phyloP scores from a whole-genome alignment of 345 rosid species.

The Lepidium sativum region DNA sequence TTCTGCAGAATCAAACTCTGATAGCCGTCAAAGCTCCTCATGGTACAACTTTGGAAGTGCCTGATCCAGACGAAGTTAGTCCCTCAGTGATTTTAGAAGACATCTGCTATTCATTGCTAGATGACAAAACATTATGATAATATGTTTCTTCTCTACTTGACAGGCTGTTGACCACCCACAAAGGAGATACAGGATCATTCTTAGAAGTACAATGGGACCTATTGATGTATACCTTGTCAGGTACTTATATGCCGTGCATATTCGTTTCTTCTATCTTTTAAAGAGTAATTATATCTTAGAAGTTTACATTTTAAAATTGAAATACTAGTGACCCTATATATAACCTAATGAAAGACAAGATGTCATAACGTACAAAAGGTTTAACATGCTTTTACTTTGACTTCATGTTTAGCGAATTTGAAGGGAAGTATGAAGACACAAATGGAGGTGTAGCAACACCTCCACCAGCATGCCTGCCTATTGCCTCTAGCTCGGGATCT shows the following conservation, averaged over 20 bases:
- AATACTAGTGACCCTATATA: not conserved
- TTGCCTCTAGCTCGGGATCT: slow-evolving; percentile 54
- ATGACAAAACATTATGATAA: slow-evolving; percentile 12
- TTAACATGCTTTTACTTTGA: slow-evolving; percentile 3
- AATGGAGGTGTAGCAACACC: slow-evolving; percentile 44
- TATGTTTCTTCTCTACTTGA: slow-evolving; percentile 16
- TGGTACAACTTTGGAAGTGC: slow-evolving; percentile 95
- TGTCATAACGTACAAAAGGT: not conserved
- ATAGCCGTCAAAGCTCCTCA: slow-evolving; percentile 98
- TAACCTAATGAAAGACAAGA: not conserved
- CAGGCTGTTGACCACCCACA: slow-evolving; percentile 75
- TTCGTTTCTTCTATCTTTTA: not conserved
- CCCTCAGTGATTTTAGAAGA: not conserved
- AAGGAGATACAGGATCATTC: slow-evolving; percentile 87
- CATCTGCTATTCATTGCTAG: slow-evolving; percentile 9
- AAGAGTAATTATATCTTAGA: no score
- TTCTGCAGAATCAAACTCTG: slow-evolving; percentile 77
- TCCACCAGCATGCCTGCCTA: slow-evolving; percentile 37
- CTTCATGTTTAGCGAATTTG: slow-evolving; percentile 59
- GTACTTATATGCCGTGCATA: slow-evolving; percentile 26
- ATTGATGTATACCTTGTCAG: slow-evolving; percentile 93
- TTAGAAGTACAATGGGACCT: slow-evolving; percentile 97
- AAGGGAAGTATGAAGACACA: slow-evolving; percentile 77
- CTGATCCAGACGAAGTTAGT: slow-evolving; percentile 90
- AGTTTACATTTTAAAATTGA: not conserved